A percentile compares a stretch with the other conserved stretches of the same genome.
These are phyloP conservation scores for Lomentospora prolificans DNA, from an alignment of 2,329 filamentous ascomycete genomes.

Conservation along the genomic window DNA sequence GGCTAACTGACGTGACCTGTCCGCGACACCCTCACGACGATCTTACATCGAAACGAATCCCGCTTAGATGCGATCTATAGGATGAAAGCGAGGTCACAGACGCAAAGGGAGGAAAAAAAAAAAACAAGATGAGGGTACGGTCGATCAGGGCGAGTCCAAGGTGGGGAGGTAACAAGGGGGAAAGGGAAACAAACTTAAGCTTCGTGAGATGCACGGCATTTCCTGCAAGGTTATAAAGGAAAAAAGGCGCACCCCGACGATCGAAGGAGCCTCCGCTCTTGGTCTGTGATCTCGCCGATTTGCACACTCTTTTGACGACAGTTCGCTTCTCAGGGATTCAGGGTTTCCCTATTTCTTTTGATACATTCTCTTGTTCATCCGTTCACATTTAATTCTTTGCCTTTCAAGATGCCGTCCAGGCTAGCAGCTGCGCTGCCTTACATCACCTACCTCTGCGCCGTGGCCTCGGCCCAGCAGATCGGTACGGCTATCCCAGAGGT, in stretches of 20 bases:
- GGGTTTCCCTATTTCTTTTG: not conserved
- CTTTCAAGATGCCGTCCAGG: constrained; percentile 1
- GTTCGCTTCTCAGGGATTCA: constrained; percentile 1
- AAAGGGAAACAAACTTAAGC: not conserved
- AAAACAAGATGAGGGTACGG: not conserved
- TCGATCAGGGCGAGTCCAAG: not conserved
- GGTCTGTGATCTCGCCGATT: not conserved
- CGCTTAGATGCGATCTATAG: constrained; percentile 2
- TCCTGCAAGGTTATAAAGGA: not conserved
- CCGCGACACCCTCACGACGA: constrained; percentile 1
- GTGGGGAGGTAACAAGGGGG: not conserved
- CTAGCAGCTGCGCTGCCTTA: constrained; percentile 6
- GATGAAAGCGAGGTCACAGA: not conserved
- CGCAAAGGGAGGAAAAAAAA: not conserved
- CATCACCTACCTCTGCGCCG: not conserved
- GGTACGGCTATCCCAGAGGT: constrained; percentile 36
- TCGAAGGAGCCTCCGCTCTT: not conserved
- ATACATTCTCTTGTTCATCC: not conserved
- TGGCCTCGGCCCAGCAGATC: constrained; percentile 34
- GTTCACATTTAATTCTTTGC: not conserved
- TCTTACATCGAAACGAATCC: constrained; percentile 2
- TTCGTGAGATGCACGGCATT: not conserved
- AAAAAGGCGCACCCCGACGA: not conserved
- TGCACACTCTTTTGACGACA: not conserved
- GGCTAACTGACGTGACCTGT: not conserved